Conservation (phyloP, 352 stramenopile species). For the Pythium coloratum region DNA sequence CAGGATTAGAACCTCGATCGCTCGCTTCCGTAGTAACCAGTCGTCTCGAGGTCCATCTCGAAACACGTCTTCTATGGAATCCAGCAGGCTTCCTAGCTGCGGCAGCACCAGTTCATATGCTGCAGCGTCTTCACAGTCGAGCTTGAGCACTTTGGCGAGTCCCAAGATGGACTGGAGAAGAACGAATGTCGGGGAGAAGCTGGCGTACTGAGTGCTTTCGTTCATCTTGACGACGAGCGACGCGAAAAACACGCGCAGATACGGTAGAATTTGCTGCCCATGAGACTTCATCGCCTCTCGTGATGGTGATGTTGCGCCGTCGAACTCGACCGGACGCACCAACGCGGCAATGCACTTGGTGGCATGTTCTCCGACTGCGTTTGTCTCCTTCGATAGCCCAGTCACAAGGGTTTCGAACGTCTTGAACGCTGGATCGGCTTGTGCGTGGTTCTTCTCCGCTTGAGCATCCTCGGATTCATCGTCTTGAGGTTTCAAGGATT, state of each 20-base stretch:
- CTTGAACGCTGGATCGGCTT: background rate
- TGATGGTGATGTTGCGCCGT: constrained; percentile 41
- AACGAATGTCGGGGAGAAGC: constrained; percentile 51
- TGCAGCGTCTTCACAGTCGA: constrained; percentile 24
- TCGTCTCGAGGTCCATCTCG: constrained; percentile 47
- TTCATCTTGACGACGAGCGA: constrained; percentile 46
- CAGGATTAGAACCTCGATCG: constrained; percentile 48
- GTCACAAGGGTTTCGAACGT: constrained; percentile 41
- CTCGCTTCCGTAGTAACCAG: constrained; percentile 57
- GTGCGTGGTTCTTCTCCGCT: constrained; percentile 1
- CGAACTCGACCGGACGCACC: constrained; percentile 52
- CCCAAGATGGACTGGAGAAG: constrained; percentile 40
- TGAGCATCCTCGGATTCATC: background rate
- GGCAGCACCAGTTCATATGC: constrained; percentile 39
- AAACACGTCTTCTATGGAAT: constrained; percentile 62
- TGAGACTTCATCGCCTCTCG: constrained; percentile 32
- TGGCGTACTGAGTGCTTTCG: constrained; percentile 40
- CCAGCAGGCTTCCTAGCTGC: constrained; percentile 43
- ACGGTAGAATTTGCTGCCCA: constrained; percentile 33
- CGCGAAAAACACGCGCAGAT: constrained; percentile 39
- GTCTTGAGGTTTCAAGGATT: background rate
- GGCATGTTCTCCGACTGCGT: constrained; percentile 46
- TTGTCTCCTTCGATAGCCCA: constrained; percentile 42
- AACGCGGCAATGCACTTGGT: constrained; percentile 50
- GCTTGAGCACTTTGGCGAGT: constrained; percentile 35